phyloP scores from a whole-genome alignment of 2,329 filamentous ascomycete species.

The Graphium sp. region DNA sequence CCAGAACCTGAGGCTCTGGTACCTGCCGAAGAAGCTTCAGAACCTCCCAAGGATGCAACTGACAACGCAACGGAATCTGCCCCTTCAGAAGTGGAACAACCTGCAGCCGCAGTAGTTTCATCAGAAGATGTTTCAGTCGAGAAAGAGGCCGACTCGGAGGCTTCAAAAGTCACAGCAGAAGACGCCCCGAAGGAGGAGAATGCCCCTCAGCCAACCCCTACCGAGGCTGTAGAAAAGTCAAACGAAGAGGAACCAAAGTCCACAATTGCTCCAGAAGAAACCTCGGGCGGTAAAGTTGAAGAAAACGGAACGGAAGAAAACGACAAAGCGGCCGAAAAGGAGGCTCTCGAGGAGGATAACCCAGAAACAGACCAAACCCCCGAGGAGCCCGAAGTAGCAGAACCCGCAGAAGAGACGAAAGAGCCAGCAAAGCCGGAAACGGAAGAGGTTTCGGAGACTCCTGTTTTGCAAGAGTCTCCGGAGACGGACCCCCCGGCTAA shows the following conservation, averaged over 20 bases:
- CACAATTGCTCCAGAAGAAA: neutral
- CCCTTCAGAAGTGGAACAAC: too few species aligned
- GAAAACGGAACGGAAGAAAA: neutral
- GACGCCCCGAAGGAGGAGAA: too few species aligned
- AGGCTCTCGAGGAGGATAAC: neutral
- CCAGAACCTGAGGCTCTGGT: constrained; percentile 1
- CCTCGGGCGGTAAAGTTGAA: neutral
- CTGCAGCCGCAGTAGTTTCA: too few species aligned
- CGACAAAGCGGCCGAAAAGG: neutral
- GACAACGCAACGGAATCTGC: too few species aligned
- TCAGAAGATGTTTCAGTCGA: too few species aligned
- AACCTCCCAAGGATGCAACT: neutral
- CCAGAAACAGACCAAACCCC: constrained; percentile 1
- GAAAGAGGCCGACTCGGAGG: too few species aligned
- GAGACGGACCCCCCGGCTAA: constrained; percentile 1
- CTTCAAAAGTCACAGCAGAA: too few species aligned
- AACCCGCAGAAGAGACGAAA: neutral
- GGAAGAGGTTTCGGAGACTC: neutral
- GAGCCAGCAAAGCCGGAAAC: neutral
- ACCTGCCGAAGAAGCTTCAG: constrained; percentile 2
- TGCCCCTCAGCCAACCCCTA: neutral
- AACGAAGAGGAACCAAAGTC: neutral
- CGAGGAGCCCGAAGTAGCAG: neutral
- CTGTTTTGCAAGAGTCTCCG: neutral
- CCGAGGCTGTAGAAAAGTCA: neutral